Percentiles rank a stretch among this genome's conserved stretches.
These are phyloP conservation scores for Bremia lactucae DNA, from an alignment of 352 stramenopile genomes.

Conservation along the genomic window DNA sequence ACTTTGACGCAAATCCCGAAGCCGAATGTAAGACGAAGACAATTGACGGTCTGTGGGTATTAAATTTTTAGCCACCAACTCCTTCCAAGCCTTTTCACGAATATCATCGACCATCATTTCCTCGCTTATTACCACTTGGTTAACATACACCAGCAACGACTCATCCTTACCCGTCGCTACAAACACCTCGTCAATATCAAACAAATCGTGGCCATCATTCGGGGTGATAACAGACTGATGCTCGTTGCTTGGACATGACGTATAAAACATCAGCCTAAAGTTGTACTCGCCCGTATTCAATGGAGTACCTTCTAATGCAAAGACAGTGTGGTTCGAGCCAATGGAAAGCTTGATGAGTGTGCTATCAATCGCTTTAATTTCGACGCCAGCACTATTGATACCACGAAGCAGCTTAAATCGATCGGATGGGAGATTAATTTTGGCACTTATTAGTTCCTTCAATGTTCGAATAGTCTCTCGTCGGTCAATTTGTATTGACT, in stretches of 20 bases:
- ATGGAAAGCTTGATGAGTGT: slow-evolving; percentile 71
- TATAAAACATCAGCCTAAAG: slow-evolving; percentile 57
- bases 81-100: slow-evolving; percentile 32
- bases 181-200: slow-evolving; percentile 55
- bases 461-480: slow-evolving; percentile 47
- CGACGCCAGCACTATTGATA: slow-evolving; percentile 50
- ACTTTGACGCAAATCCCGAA: slow-evolving; percentile 59
- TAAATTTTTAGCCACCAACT: slow-evolving; percentile 38
- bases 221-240: slow-evolving; percentile 15
- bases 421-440: slow-evolving; percentile 33
- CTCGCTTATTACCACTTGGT: slow-evolving; percentile 61
- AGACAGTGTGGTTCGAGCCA: slow-evolving; percentile 53
- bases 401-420: slow-evolving; percentile 75
- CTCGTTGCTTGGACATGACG: slow-evolving; percentile 10
- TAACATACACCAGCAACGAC: slow-evolving; percentile 39
- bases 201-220: slow-evolving; percentile 19
- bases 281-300: slow-evolving; percentile 68
- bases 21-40: slow-evolving; percentile 31
- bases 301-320: slow-evolving; percentile 49
- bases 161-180: slow-evolving; percentile 43
- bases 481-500: slow-evolving; percentile 62
- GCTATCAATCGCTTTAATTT: slow-evolving; percentile 75
- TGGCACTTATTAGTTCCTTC: slow-evolving; percentile 44
- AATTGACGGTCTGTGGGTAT: slow-evolving; percentile 17
- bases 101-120: slow-evolving; percentile 70